phyloP scores from a whole-genome alignment of 1,139 yeast genomes.

The Eremothecium cymbalariae region DNA sequence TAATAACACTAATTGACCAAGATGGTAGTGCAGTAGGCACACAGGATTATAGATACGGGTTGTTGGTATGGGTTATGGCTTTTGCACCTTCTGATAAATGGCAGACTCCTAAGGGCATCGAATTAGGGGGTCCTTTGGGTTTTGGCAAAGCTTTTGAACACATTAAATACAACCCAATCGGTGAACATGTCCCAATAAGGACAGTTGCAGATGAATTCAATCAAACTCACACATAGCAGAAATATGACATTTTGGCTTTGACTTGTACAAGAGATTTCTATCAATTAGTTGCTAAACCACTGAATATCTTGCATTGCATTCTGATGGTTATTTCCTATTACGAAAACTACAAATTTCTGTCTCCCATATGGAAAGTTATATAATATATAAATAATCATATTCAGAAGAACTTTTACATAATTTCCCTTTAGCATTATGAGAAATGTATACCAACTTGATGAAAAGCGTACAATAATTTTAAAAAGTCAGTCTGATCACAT shows the following conservation, averaged over 20 bases:
- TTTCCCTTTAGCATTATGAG: slow-evolving; percentile 42
- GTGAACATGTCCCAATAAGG: slow-evolving; percentile 31
- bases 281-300: not conserved
- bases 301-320: no score
- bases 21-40: slow-evolving; percentile 44
- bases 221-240: no score
- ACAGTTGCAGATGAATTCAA: slow-evolving; percentile 38
- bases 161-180: slow-evolving; percentile 34
- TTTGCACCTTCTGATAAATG: slow-evolving; percentile 37
- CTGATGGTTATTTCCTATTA: no score
- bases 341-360: no score
- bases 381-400: no score
- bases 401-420: no score
- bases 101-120: slow-evolving; percentile 35
- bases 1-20: slow-evolving; percentile 38
- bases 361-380: no score
- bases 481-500: slow-evolving; percentile 89
- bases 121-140: slow-evolving; percentile 38
- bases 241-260: no score
- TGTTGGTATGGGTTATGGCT: slow-evolving; percentile 37
- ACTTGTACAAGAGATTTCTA: not conserved
- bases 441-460: slow-evolving; percentile 97
- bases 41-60: slow-evolving; percentile 41
- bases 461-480: slow-evolving; percentile 80
- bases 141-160: slow-evolving; percentile 34